Conservation (phyloP, 768 basidiomycete genomes). For the Cystobasidium ongulense region DNA sequence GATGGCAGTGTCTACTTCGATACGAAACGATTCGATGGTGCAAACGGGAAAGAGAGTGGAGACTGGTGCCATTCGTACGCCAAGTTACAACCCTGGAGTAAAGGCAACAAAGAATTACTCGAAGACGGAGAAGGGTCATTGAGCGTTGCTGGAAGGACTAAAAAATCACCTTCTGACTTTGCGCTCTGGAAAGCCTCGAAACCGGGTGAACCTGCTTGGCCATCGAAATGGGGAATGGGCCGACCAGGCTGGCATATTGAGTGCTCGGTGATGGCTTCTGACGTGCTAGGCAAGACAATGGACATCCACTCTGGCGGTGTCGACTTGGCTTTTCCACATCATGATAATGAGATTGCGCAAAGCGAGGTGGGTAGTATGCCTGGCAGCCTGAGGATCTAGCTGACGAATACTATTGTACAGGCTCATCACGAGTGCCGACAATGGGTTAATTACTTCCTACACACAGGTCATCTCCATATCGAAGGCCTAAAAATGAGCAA, state of each 20-base stretch:
- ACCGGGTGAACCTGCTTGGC: slow-evolving; percentile 93
- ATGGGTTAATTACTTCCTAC: slow-evolving; percentile 99
- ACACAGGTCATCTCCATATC: slow-evolving; percentile 96
- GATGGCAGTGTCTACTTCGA: slow-evolving; percentile 50
- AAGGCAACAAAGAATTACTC: slow-evolving; percentile 78
- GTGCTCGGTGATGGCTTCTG: slow-evolving; percentile 96
- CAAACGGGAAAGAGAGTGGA: slow-evolving; percentile 45
- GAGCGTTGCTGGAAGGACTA: slow-evolving; percentile 47
- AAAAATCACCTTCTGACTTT: slow-evolving; percentile 81
- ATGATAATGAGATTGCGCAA: slow-evolving; percentile 97
- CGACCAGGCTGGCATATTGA: slow-evolving; percentile 99
- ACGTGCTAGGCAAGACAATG: slow-evolving; percentile 77
- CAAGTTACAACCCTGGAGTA: slow-evolving; percentile 91
- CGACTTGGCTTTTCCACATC: slow-evolving; percentile 97
- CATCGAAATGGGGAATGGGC: slow-evolving; percentile 90
- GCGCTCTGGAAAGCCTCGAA: slow-evolving; percentile 97
- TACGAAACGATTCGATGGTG: slow-evolving; percentile 48
- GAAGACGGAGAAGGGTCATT: slow-evolving; percentile 80
- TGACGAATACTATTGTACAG: slow-evolving; percentile 47
- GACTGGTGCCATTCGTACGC: slow-evolving; percentile 69
- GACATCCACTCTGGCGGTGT: slow-evolving; percentile 97
- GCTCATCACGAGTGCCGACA: slow-evolving; percentile 82
- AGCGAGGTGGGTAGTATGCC: slow-evolving; percentile 57
- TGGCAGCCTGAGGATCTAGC: neutral
- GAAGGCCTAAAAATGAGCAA: slow-evolving; percentile 99